Evolutionary conservation across 805 yeast species (phyloP).

Genomic region (Myxozyma neotropica): DNA sequence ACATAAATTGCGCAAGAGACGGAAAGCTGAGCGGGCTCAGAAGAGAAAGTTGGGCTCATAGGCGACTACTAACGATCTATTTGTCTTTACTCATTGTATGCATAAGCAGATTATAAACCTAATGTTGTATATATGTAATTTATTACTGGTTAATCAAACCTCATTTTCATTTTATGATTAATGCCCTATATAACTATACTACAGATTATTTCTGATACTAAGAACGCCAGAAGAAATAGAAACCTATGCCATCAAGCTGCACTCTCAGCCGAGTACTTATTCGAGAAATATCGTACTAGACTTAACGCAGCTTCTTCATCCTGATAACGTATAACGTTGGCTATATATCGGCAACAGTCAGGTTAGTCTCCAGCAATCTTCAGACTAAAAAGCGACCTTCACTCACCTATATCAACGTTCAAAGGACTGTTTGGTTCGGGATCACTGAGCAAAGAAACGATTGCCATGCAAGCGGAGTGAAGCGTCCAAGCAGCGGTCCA

Average conservation of each 20-base stretch:
- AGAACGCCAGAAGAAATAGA: neutral
- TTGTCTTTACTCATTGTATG: neutral
- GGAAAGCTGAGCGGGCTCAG: constrained; percentile 76
- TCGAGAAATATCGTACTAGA: constrained; percentile 39
- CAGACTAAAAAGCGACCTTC: too few species aligned
- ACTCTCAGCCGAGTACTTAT: constrained; percentile 27
- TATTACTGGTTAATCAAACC: neutral
- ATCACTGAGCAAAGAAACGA: constrained; percentile 43
- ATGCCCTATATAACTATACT: neutral
- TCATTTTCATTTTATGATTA: neutral
- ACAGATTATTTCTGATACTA: neutral
- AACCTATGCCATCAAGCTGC: neutral
- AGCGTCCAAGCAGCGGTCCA: constrained; percentile 50
- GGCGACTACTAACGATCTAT: neutral
- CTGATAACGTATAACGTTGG: constrained; percentile 40
- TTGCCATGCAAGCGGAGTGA: constrained; percentile 44
- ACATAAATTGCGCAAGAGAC: constrained; percentile 95
- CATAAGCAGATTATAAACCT: neutral
- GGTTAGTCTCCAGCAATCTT: too few species aligned
- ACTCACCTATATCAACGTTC: constrained; percentile 47
- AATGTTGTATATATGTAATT: neutral
- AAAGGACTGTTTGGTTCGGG: constrained; percentile 47
- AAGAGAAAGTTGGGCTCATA: constrained; percentile 42
- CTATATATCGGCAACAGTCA: too few species aligned
- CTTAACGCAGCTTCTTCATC: constrained; percentile 39